Evolutionary conservation across 2,329 filamentous ascomycete species (phyloP).

Genomic region (Camillea tinctor): DNA sequence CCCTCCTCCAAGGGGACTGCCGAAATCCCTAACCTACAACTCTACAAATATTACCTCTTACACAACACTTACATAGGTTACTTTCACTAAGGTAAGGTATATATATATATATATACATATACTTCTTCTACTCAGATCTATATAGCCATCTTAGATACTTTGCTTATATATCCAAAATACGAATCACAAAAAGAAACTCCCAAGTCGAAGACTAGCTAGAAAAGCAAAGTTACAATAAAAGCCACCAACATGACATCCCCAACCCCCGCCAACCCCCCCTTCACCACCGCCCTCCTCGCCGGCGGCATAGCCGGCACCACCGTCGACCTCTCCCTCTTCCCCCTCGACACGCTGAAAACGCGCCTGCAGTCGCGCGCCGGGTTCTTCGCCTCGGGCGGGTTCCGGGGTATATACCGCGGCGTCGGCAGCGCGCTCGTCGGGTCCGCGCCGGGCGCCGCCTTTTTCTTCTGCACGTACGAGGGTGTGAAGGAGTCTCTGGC

Average conservation of each 20-base stretch:
- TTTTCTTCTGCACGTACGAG: constrained; percentile 98
- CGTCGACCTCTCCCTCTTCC: constrained; percentile 94
- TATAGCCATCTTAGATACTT: too few species aligned
- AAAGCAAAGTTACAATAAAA: constrained; percentile 1
- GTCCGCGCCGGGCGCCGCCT: constrained; percentile 87
- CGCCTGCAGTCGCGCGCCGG: constrained; percentile 81
- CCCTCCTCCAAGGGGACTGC: neutral
- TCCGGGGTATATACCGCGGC: constrained; percentile 89
- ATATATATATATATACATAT: too few species aligned
- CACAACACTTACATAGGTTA: too few species aligned
- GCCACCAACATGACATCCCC: constrained; percentile 5
- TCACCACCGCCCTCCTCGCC: constrained; percentile 66
- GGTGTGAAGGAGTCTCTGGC: constrained; percentile 60
- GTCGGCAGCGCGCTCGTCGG: constrained; percentile 87
- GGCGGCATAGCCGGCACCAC: constrained; percentile 92
- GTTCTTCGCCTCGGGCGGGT: constrained; percentile 82
- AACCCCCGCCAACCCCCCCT: constrained; percentile 40
- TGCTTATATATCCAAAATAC: too few species aligned
- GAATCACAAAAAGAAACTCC: neutral
- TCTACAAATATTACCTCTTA: neutral
- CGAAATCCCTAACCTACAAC: neutral
- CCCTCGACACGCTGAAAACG: constrained; percentile 98
- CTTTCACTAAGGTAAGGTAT: too few species aligned
- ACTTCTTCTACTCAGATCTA: too few species aligned
- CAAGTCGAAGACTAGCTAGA: neutral